Percentiles rank a stretch among this genome's conserved stretches.
phyloP scores from a whole-genome alignment of 306 rosid species.

The Begonia fuchsioides region DNA sequence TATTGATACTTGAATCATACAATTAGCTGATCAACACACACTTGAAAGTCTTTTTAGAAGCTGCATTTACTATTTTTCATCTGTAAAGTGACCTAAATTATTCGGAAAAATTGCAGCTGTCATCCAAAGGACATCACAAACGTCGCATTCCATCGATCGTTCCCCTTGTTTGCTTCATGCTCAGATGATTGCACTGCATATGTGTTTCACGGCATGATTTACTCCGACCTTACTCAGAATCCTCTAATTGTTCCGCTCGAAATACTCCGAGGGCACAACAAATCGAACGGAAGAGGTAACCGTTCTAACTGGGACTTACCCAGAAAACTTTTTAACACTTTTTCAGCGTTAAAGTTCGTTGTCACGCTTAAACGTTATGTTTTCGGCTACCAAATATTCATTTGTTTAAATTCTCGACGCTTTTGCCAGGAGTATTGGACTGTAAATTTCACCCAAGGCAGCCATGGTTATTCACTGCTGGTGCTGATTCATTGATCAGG shows the following conservation, averaged over 20 bases:
- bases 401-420: not conserved
- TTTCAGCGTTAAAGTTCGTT: no score
- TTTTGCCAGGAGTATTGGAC: conserved; percentile 72
- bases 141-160: conserved; percentile 63
- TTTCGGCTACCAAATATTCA: no score
- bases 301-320: conserved; percentile 1
- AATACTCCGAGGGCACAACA: conserved; percentile 69
- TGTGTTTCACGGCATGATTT: conserved; percentile 89
- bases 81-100: not conserved
- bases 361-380: no score
- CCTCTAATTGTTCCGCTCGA: conserved; percentile 84
- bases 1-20: no score
- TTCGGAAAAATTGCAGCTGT: conserved; percentile 43
- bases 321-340: no score
- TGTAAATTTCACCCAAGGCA: conserved; percentile 92
- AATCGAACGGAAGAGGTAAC: conserved; percentile 75
- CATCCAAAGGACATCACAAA: conserved; percentile 79
- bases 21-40: no score
- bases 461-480: conserved; percentile 88
- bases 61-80: not conserved
- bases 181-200: conserved; percentile 83
- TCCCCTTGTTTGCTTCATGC: conserved; percentile 78
- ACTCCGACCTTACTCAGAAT: conserved; percentile 79
- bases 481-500: conserved; percentile 73
- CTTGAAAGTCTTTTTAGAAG: not conserved